Conservation (phyloP, 176 grass and related monocot species). For the Paspalum vaginatum region DNA sequence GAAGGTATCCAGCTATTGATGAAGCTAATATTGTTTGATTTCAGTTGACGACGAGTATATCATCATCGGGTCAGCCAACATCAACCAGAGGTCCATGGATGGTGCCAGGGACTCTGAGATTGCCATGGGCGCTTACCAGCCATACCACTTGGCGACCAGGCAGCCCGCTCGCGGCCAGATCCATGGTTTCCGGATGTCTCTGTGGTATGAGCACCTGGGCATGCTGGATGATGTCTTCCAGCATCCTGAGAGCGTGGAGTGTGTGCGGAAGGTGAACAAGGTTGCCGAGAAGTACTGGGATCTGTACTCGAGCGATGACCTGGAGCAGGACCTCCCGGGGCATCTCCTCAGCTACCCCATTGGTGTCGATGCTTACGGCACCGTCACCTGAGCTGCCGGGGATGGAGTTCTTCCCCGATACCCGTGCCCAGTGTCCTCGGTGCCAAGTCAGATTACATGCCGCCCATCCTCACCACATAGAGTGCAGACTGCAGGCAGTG, state of each 20-base stretch:
- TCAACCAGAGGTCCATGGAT: slow-evolving; percentile 96
- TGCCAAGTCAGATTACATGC: slow-evolving; percentile 68
- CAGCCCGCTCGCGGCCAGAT: slow-evolving; percentile 73
- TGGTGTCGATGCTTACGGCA: slow-evolving; percentile 26
- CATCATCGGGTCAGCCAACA: slow-evolving; percentile 92
- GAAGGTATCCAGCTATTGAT: background rate
- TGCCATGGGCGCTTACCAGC: slow-evolving; percentile 82
- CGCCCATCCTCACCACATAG: slow-evolving; percentile 79
- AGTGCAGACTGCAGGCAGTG: background rate
- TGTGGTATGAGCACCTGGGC: slow-evolving; percentile 86
- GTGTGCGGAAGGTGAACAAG: slow-evolving; percentile 73
- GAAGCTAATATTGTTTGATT: slow-evolving; percentile 12
- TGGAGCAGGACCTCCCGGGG: slow-evolving; percentile 62
- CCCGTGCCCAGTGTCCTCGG: slow-evolving; percentile 62
- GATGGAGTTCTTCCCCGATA: slow-evolving; percentile 73
- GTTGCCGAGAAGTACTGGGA: slow-evolving; percentile 65
- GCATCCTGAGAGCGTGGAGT: slow-evolving; percentile 46
- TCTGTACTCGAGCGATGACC: slow-evolving; percentile 50
- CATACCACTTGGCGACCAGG: slow-evolving; percentile 57
- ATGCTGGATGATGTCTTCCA: slow-evolving; percentile 65
- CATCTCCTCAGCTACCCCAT: slow-evolving; percentile 77
- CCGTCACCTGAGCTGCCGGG: slow-evolving; percentile 42
- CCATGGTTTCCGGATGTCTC: slow-evolving; percentile 72
- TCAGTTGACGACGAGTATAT: slow-evolving; percentile 98
- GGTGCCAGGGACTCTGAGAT: slow-evolving; percentile 81